Conservation (phyloP, 371 early-diverging fungal genomes). For the Mucor racemosus region DNA sequence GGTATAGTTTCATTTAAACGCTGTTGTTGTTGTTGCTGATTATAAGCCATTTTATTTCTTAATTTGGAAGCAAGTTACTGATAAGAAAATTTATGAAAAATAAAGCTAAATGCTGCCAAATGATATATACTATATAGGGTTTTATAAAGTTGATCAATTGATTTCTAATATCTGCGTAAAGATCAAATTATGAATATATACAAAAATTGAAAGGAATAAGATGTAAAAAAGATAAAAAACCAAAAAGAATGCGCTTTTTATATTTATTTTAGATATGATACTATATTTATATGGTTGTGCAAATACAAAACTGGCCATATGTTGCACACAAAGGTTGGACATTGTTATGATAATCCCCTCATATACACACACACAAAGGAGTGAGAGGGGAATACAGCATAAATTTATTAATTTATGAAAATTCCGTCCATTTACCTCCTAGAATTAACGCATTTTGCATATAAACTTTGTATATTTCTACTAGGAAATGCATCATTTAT, state of each 20-base stretch:
- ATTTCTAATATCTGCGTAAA: neutral
- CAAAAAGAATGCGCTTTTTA: neutral
- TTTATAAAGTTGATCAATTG: neutral
- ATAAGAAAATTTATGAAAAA: neutral
- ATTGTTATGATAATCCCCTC: neutral
- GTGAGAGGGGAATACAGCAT: too few species aligned
- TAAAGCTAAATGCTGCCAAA: neutral
- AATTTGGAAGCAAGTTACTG: neutral
- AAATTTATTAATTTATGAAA: too few species aligned
- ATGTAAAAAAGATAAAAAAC: too few species aligned
- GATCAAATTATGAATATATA: neutral
- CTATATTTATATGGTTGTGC: slow-evolving; percentile 3
- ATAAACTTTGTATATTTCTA: too few species aligned
- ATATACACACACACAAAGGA: neutral
- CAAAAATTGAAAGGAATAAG: neutral
- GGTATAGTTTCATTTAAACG: slow-evolving; percentile 21
- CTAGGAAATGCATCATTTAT: too few species aligned
- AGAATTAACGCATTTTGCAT: too few species aligned
- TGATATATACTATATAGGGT: neutral
- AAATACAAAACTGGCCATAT: neutral
- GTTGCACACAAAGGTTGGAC: neutral
- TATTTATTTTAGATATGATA: neutral
- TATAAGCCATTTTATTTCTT: slow-evolving; percentile 5
- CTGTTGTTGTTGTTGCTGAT: slow-evolving; percentile 2
- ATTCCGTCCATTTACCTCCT: too few species aligned